These are phyloP conservation scores for Hypomyces perniciosus DNA, from an alignment of 2,329 filamentous ascomycete species.

Conservation along the genomic window DNA sequence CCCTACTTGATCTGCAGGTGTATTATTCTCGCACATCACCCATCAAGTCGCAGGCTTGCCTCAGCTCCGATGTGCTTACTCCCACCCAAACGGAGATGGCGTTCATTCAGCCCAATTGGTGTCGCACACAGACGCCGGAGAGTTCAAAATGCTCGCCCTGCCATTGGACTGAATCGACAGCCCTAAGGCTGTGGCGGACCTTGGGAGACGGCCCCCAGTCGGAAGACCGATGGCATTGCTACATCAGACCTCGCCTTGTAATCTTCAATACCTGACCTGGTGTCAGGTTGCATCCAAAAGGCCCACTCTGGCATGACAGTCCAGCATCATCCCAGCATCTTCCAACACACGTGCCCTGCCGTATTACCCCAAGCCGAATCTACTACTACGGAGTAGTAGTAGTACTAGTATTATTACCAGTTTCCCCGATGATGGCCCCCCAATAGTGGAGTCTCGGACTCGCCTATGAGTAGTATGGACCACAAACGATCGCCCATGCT, in stretches of 20 bases:
- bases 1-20: too few relatives aligned
- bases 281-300: not conserved
- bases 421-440: too few relatives aligned
- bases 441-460: too few relatives aligned
- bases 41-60: too few relatives aligned
- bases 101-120: constrained; percentile 28
- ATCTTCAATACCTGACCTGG: too few relatives aligned
- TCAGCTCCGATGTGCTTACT: too few relatives aligned
- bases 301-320: not conserved
- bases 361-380: too few relatives aligned
- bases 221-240: constrained; percentile 23
- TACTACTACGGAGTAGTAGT: too few relatives aligned
- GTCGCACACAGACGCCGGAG: not conserved
- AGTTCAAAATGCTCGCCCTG: not conserved
- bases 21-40: too few relatives aligned
- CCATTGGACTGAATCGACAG: constrained; percentile 16
- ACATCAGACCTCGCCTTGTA: constrained; percentile 9
- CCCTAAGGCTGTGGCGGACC: constrained; percentile 20
- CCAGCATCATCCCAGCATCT: not conserved
- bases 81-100: constrained; percentile 14
- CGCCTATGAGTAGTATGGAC: too few relatives aligned
- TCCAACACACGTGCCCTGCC: not conserved
- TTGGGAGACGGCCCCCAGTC: constrained; percentile 22
- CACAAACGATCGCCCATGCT: too few relatives aligned
- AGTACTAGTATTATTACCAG: too few relatives aligned